phyloP scores from a whole-genome alignment of 371 early-diverging fungal genomes.

The Coemansia sp. region DNA sequence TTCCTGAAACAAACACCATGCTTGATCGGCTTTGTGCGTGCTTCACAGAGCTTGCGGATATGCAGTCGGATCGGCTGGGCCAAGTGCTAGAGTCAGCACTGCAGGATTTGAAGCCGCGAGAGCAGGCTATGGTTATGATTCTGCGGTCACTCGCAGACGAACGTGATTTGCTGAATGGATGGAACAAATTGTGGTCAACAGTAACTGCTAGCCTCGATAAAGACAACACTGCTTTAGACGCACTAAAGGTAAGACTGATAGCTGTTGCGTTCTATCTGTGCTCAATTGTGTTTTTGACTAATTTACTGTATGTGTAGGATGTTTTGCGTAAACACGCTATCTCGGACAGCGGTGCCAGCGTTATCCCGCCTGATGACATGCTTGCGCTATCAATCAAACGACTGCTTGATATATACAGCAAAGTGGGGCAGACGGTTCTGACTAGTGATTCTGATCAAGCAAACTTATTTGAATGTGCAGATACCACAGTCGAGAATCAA shows the following conservation, averaged over 20 bases:
- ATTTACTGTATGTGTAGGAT: constrained; percentile 2
- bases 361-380: constrained; percentile 32
- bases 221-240: constrained; percentile 13
- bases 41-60: constrained; percentile 8
- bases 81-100: constrained; percentile 4
- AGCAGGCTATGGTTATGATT: neutral
- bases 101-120: constrained; percentile 1
- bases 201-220: constrained; percentile 15
- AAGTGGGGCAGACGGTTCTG: neutral
- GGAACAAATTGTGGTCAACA: constrained; percentile 25
- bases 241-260: constrained; percentile 15
- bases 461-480: neutral
- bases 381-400: constrained; percentile 37
- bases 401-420: constrained; percentile 15
- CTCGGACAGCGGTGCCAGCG: constrained; percentile 1
- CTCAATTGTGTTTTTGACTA: neutral
- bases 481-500: neutral
- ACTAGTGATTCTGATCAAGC: neutral
- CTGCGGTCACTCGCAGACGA: constrained; percentile 15
- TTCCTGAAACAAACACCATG: neutral
- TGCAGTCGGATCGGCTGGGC: neutral
- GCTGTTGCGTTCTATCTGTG: neutral
- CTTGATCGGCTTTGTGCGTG: constrained; percentile 12
- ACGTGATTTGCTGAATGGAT: constrained; percentile 20
- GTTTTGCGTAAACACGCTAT: constrained; percentile 7